Base-by-base conservation (phyloP, 148 eudicot genomes). In the Fagopyrum homotropicum region DNA sequence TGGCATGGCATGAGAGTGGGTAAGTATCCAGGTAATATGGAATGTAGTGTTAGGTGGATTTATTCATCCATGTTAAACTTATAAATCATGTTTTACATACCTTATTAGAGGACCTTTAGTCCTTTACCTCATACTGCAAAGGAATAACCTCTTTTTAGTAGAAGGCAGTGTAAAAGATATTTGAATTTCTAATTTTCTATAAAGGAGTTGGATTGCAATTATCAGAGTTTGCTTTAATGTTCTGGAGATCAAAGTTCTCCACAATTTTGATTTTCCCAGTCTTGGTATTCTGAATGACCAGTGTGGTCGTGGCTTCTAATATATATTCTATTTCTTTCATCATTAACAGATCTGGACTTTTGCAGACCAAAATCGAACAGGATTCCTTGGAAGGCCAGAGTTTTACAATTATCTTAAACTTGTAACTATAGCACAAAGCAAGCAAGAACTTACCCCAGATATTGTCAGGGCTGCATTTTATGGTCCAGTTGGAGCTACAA, bases 381-480 rank as follows among this genome's bases (percentile, higher is more conserved):
- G 94, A 63, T 92, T 79, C 80, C 94, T 95, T 26, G 96, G 96
- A 43, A 89, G 97, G 83, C 78, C 87, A 8, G 98, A 95, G 74
- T 95, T 95, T 79, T 95, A 89, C 80, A 95, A 92, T 79, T 87
- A 88, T 79, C 97, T 92, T 72, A 92, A 92, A 80, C 99, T 95
- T 82, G 94, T 90, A 68, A 95, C 99, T 40, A 96, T 95, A 59
- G 97, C 97, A 44, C 99, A 95, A 75, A 90, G 90, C 80, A 95
- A 89, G 77, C 78, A 88, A 71, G 97, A 90, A 16, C 84, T 95
- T 77, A 90, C 96, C 17, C 87, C 93, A 60, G 97, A 92, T 29
- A 85, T 92, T n/a, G 99, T 95, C 66, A 89, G 81, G 79, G 90
- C 92, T 26, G 97, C 97, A 55, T 77, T 95, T 45, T 89, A 81